Percentiles rank a stretch among this genome's conserved stretches.
Evolutionary conservation across 2,329 filamentous ascomycete species (phyloP).

Genomic region (Ophiostoma tasmaniense): DNA sequence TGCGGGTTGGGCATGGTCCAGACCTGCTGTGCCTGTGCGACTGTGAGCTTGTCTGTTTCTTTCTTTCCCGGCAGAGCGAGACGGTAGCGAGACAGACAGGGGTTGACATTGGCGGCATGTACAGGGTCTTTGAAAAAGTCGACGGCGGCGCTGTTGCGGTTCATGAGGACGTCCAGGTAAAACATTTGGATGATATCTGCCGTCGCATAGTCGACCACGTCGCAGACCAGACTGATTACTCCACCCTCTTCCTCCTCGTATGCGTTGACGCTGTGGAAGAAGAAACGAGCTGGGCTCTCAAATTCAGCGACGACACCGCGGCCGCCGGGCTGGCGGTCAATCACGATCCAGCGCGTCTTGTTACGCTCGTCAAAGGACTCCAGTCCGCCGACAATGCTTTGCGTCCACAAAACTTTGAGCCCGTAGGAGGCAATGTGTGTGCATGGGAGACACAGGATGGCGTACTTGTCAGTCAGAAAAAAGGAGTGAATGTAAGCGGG

Average conservation of each 20-base stretch:
- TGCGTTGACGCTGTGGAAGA: constrained; percentile 72
- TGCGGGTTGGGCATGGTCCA: constrained; percentile 45
- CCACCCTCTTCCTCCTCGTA: constrained; percentile 50
- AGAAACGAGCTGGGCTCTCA: constrained; percentile 60
- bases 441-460: constrained; percentile 65
- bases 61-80: constrained; percentile 1
- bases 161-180: constrained; percentile 61
- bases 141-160: constrained; percentile 38
- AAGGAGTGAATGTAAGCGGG: constrained; percentile 78
- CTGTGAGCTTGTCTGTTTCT: background rate
- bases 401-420: constrained; percentile 51
- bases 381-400: constrained; percentile 62
- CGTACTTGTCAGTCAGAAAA: constrained; percentile 61
- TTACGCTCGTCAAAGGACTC: constrained; percentile 49
- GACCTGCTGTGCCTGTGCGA: constrained; percentile 26
- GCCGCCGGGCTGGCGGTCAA: constrained; percentile 54
- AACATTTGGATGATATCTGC: constrained; percentile 56
- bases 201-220: constrained; percentile 56
- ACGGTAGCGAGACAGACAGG: constrained; percentile 36
- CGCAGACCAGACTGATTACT: constrained; percentile 55
- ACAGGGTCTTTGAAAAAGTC: constrained; percentile 37
- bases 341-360: constrained; percentile 61
- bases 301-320: constrained; percentile 57
- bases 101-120: constrained; percentile 30
- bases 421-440: constrained; percentile 52